Percentiles rank a stretch among this genome's conserved stretches.
phyloP scores from a whole-genome alignment of 306 rosid species.

The Rosa multiflora region DNA sequence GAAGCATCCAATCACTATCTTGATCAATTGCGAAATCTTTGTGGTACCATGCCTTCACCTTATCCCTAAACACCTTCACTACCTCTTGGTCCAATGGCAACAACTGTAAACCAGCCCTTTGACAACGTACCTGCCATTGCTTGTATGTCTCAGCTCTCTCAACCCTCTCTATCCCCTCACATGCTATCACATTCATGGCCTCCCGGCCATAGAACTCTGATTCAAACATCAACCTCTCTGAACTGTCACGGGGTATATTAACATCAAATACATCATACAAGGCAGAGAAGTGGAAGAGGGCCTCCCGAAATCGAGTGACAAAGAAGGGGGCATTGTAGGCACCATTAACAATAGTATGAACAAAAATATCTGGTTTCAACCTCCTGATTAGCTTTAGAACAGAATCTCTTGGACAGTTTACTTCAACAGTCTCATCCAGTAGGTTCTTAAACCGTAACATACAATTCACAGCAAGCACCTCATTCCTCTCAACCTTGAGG shows the following conservation, averaged over 20 bases:
- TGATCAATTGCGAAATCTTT: constrained; percentile 48
- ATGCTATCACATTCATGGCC: constrained; percentile 55
- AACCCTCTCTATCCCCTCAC: constrained; percentile 62
- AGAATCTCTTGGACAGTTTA: constrained; percentile 59
- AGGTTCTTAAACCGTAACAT: constrained; percentile 51
- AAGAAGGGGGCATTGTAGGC: constrained; percentile 80
- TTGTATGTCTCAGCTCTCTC: constrained; percentile 72
- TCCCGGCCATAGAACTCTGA: constrained; percentile 52
- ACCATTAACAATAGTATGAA: constrained; percentile 50
- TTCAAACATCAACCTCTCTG: constrained; percentile 57
- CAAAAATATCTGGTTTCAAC: constrained; percentile 65
- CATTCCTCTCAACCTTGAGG: constrained; percentile 41
- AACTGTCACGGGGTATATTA: constrained; percentile 32
- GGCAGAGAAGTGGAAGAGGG: constrained; percentile 55
- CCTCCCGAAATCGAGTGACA: constrained; percentile 63
- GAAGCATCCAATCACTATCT: constrained; percentile 57
- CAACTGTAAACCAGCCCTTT: constrained; percentile 47
- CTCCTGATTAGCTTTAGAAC: constrained; percentile 61
- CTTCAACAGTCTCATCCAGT: constrained; percentile 67
- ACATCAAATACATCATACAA: constrained; percentile 55
- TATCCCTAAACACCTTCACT: constrained; percentile 21
- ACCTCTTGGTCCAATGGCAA: constrained; percentile 41
- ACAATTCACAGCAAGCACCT: constrained; percentile 54
- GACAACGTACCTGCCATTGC: constrained; percentile 55
- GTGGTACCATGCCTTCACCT: constrained; percentile 42